Conservation (phyloP, 306 rosid genomes). For the Prunus davidiana region DNA sequence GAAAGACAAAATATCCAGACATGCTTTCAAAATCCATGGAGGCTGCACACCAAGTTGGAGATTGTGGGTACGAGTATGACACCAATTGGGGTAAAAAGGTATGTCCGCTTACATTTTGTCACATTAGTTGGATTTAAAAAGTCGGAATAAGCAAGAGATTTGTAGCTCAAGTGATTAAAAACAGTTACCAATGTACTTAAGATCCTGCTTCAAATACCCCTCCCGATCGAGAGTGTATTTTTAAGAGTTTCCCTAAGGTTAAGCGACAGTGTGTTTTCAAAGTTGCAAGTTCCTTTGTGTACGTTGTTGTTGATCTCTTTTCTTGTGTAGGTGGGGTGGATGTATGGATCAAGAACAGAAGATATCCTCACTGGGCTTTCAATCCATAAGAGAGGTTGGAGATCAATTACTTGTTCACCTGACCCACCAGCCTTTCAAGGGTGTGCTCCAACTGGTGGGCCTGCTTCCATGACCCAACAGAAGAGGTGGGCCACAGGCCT, state of each 20-base stretch:
- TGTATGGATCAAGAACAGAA: conserved; percentile 52
- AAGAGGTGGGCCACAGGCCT: conserved; percentile 70
- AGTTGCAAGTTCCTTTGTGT: no score
- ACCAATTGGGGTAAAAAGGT: conserved; percentile 71
- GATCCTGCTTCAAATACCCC: no score
- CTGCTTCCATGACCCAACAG: conserved; percentile 44
- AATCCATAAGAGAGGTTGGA: conserved; percentile 70
- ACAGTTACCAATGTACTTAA: rapidly evolving
- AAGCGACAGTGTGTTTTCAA: no score
- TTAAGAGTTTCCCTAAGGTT: no score
- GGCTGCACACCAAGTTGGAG: conserved; percentile 44
- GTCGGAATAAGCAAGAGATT: no score
- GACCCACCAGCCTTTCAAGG: conserved; percentile 56
- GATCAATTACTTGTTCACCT: conserved; percentile 31
- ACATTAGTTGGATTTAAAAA: not conserved
- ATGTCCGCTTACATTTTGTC: not conserved
- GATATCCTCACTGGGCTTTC: conserved; percentile 50
- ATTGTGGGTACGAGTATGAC: conserved; percentile 44
- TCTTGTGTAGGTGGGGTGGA: conserved; percentile 32
- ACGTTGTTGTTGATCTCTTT: not conserved
- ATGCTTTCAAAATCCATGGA: conserved; percentile 18
- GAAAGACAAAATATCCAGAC: not conserved
- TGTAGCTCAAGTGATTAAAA: no score
- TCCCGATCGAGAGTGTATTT: no score
- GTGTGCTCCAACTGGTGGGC: conserved; percentile 47